A percentile compares a stretch with the other conserved stretches of the same genome.
Conservation (phyloP, 164 flowering plant genomes). For the Malania oleifera region DNA sequence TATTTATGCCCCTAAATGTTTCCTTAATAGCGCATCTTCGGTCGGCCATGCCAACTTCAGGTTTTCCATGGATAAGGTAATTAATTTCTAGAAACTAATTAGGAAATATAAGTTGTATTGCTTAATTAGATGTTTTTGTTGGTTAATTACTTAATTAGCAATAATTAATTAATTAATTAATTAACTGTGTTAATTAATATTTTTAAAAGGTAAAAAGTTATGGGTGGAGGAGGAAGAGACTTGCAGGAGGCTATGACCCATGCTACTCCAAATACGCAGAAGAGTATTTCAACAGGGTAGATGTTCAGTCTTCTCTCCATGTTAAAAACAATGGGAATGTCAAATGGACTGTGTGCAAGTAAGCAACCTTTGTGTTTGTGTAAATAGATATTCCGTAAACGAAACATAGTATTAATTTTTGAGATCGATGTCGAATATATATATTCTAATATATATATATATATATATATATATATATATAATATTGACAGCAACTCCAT, state of each 20-base stretch:
- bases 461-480: too few relatives aligned
- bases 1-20: conserved; percentile 56
- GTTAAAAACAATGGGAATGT: conserved; percentile 20
- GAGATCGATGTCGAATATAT: too few relatives aligned
- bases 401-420: too few relatives aligned
- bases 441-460: too few relatives aligned
- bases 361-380: conserved; percentile 13
- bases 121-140: too few relatives aligned
- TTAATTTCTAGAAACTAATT: too few relatives aligned
- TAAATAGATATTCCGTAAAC: neutral
- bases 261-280: conserved; percentile 42
- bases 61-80: too few relatives aligned
- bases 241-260: conserved; percentile 61
- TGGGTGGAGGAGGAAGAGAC: conserved; percentile 31
- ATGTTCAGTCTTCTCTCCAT: conserved; percentile 54
- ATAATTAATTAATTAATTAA: too few relatives aligned
- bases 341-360: conserved; percentile 55
- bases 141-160: too few relatives aligned
- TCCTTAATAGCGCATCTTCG: conserved; percentile 22
- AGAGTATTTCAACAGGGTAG: conserved; percentile 49
- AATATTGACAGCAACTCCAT: conserved; percentile 42
- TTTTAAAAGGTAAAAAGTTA: conserved; percentile 16
- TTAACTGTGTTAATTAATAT: too few relatives aligned
- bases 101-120: too few relatives aligned
- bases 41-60: too few relatives aligned